Percentiles rank a stretch among this genome's conserved stretches.
phyloP scores from a whole-genome alignment of 495 filamentous ascomycete genomes.

The Xylaria bambusicola region DNA sequence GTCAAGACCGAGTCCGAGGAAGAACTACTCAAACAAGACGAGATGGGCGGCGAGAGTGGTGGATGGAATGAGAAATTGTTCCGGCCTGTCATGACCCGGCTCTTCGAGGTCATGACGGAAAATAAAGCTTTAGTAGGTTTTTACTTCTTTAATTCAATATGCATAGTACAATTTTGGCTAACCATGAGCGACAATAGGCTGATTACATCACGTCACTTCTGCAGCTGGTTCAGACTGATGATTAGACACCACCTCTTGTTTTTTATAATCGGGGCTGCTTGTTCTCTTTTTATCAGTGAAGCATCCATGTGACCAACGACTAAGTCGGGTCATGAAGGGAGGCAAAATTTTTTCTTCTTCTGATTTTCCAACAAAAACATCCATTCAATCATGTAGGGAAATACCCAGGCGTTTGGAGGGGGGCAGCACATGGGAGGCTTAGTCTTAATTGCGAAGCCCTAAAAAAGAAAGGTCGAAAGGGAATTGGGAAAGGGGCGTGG shows the following conservation, averaged over 20 bases:
- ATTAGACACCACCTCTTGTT: too few relatives aligned
- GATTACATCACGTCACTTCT: conserved; percentile 33
- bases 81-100: conserved; percentile 47
- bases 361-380: not conserved
- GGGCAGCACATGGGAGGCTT: conserved; percentile 1
- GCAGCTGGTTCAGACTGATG: conserved; percentile 32
- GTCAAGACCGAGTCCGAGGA: conserved; percentile 59
- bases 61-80: conserved; percentile 55
- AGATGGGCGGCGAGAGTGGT: conserved; percentile 35
- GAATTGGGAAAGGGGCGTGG: not conserved
- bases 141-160: not conserved
- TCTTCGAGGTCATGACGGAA: conserved; percentile 57
- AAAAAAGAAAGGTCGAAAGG: conserved; percentile 4
- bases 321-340: not conserved
- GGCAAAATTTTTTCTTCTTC: not conserved
- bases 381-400: conserved; percentile 3
- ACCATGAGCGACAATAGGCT: conserved; percentile 18
- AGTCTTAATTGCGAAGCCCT: too few relatives aligned
- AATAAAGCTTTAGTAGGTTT: conserved; percentile 51
- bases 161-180: conserved; percentile 15
- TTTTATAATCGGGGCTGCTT: too few relatives aligned
- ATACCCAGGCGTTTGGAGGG: conserved; percentile 20
- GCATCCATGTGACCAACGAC: too few relatives aligned
- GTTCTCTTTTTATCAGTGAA: too few relatives aligned
- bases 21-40: conserved; percentile 50